phyloP scores from a whole-genome alignment of 2,329 filamentous ascomycete species.

The Sporothrix pseudoabietina region DNA sequence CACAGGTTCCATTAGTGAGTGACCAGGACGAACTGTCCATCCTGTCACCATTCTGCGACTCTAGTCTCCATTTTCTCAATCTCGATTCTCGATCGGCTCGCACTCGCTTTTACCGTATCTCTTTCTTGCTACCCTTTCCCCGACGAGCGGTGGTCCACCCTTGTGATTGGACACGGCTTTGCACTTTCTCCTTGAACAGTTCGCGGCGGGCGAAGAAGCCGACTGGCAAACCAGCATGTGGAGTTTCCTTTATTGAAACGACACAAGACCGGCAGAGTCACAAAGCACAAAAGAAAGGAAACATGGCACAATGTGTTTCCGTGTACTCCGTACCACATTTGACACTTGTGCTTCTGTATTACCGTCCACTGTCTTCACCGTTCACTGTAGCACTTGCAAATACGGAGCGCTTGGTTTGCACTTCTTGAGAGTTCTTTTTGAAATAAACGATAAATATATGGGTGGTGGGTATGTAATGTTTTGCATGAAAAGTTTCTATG shows the following conservation, averaged over 20 bases:
- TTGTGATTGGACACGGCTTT: neutral
- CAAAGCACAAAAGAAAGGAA: neutral
- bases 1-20: neutral
- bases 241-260: neutral
- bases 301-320: neutral
- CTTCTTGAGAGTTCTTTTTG: neutral
- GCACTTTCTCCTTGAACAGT: neutral
- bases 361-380: neutral
- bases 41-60: neutral
- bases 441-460: slow-evolving; percentile 4
- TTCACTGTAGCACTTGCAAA: neutral
- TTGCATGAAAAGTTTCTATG: slow-evolving; percentile 12
- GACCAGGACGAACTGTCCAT: neutral
- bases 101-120: neutral
- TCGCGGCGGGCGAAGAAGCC: neutral
- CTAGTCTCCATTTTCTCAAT: neutral
- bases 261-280: neutral
- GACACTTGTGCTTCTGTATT: neutral
- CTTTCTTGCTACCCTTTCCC: neutral
- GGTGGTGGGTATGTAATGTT: slow-evolving; percentile 25
- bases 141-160: neutral
- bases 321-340: neutral
- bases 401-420: neutral
- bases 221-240: neutral
- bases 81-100: neutral